phyloP scores from a whole-genome alignment of 306 rosid genomes.

The Cucumis hystrix region DNA sequence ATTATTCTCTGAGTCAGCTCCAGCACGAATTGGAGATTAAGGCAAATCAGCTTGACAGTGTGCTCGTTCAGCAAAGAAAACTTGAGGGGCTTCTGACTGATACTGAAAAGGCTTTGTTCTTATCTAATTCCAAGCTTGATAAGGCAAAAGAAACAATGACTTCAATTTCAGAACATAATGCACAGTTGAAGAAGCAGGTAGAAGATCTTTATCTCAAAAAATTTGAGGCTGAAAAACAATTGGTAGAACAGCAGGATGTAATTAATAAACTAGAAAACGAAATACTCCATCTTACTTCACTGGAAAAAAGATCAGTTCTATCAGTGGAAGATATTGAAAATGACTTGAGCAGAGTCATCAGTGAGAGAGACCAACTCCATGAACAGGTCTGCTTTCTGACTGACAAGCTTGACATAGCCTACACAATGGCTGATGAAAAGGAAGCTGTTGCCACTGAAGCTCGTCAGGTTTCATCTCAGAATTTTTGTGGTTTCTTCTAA shows the following conservation, averaged over 20 bases:
- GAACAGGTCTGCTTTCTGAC: slow-evolving; percentile 50
- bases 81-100: slow-evolving; percentile 48
- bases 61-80: slow-evolving; percentile 33
- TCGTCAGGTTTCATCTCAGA: slow-evolving; percentile 47
- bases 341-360: slow-evolving; percentile 40
- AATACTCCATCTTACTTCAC: slow-evolving; percentile 50
- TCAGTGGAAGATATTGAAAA: slow-evolving; percentile 46
- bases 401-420: slow-evolving; percentile 66
- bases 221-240: slow-evolving; percentile 43
- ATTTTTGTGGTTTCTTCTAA: slow-evolving; percentile 11
- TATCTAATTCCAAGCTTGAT: slow-evolving; percentile 48
- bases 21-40: slow-evolving; percentile 55
- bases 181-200: slow-evolving; percentile 48
- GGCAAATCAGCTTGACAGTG: slow-evolving; percentile 46
- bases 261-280: slow-evolving; percentile 70
- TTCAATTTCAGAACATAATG: slow-evolving; percentile 40
- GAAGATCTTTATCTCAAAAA: slow-evolving; percentile 44
- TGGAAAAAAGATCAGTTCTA: slow-evolving; percentile 37
- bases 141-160: slow-evolving; percentile 43
- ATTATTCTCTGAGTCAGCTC: slow-evolving; percentile 38
- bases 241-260: slow-evolving; percentile 69
- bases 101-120: slow-evolving; percentile 42
- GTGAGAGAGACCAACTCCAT: slow-evolving; percentile 62
- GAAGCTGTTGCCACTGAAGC: slow-evolving; percentile 78
- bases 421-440: slow-evolving; percentile 72